Conservation (phyloP, 169 alveolate genomes). For the Plasmodium malariae region DNA sequence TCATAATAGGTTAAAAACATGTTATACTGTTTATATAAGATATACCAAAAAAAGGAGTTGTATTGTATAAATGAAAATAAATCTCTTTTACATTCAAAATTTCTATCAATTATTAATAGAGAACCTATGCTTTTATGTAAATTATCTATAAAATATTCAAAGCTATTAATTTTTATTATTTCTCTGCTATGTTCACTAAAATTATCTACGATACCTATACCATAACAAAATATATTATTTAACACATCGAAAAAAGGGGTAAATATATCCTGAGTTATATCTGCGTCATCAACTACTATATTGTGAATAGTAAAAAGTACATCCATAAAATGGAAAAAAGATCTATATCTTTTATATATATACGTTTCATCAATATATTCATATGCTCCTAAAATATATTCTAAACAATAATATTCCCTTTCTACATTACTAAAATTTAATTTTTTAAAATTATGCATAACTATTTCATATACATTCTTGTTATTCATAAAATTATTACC, state of each 20-base stretch:
- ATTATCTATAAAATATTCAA: slow-evolving; percentile 21
- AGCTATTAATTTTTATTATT: slow-evolving; percentile 20
- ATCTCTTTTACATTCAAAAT: slow-evolving; percentile 27
- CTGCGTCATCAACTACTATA: slow-evolving; percentile 15
- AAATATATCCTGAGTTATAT: slow-evolving; percentile 38
- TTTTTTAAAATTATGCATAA: slow-evolving; percentile 24
- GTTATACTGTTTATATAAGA: slow-evolving; percentile 66
- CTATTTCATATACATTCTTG: slow-evolving; percentile 43
- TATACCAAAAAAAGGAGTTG: slow-evolving; percentile 46
- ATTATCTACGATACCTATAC: slow-evolving; percentile 53
- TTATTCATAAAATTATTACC: slow-evolving; percentile 35
- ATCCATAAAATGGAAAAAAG: slow-evolving; percentile 54
- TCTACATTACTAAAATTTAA: slow-evolving; percentile 17
- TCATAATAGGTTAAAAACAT: slow-evolving; percentile 68
- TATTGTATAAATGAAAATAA: slow-evolving; percentile 55
- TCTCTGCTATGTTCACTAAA: slow-evolving; percentile 18
- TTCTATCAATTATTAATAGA: slow-evolving; percentile 33
- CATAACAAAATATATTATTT: slow-evolving; percentile 63
- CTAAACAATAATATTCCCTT: slow-evolving; percentile 29
- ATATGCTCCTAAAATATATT: slow-evolving; percentile 39
- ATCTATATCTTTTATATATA: slow-evolving; percentile 30
- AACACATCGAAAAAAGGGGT: slow-evolving; percentile 44
- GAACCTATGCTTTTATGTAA: slow-evolving; percentile 48
- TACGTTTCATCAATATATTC: slow-evolving; percentile 50
- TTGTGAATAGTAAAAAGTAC: slow-evolving; percentile 33